phyloP scores from a whole-genome alignment of 768 basidiomycete species.

The Mycena indigotica region DNA sequence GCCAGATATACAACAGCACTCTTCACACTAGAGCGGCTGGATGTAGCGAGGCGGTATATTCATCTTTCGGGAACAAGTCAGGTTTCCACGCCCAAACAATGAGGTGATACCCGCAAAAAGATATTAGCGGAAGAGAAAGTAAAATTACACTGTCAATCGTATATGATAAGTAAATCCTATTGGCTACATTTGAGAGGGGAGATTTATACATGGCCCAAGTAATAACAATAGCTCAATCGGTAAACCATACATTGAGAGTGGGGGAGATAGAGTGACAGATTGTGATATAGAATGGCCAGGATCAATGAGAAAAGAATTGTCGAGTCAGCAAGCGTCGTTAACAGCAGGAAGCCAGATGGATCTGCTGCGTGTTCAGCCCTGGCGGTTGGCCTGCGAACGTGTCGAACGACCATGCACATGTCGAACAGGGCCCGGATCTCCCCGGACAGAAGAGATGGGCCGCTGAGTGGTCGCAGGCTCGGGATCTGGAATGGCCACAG shows the following conservation, averaged over 20 bases:
- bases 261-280: neutral
- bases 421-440: constrained; percentile 7
- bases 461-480: constrained; percentile 7
- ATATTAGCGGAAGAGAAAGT: neutral
- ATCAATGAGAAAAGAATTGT: neutral
- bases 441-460: constrained; percentile 20
- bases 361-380: neutral
- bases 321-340: neutral
- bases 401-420: neutral
- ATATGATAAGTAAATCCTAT: neutral
- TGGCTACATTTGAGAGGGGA: neutral
- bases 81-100: neutral
- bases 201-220: neutral
- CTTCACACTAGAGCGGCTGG: too few relatives aligned
- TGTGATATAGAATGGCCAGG: neutral
- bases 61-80: neutral
- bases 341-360: neutral
- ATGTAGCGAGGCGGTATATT: too few relatives aligned
- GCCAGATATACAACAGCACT: too few relatives aligned
- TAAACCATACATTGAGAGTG: neutral
- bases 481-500: neutral
- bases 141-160: too few relatives aligned
- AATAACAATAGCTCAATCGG: neutral
- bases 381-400: neutral
- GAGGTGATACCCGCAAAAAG: neutral